A percentile compares a stretch with the other conserved stretches of the same genome.
Evolutionary conservation across 2,329 filamentous ascomycete genomes (phyloP).

Genomic region (Talaromyces albobiverticillius): DNA sequence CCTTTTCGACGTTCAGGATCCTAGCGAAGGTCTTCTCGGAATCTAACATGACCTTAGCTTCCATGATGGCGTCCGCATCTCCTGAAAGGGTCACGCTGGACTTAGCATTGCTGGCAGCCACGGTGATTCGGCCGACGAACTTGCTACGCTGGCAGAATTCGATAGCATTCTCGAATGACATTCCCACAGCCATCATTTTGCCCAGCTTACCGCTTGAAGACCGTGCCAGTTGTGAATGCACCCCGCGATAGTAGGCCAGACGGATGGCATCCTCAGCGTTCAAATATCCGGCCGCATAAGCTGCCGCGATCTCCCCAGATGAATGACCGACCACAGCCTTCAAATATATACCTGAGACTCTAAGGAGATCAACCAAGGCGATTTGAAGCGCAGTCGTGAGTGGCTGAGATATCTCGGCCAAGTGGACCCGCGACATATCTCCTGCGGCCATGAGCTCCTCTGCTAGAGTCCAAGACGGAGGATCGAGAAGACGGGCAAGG

Average conservation of each 20-base stretch:
- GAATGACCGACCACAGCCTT: constrained; percentile 44
- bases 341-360: constrained; percentile 27
- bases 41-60: constrained; percentile 22
- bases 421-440: constrained; percentile 17
- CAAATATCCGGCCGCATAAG: constrained; percentile 44
- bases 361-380: constrained; percentile 18
- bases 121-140: constrained; percentile 9
- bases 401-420: constrained; percentile 18
- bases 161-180: constrained; percentile 31
- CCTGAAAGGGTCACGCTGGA: constrained; percentile 41
- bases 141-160: constrained; percentile 22
- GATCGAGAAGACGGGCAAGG: constrained; percentile 9
- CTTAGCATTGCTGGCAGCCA: constrained; percentile 36
- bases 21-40: constrained; percentile 30
- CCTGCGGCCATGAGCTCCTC: constrained; percentile 17
- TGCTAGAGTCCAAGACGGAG: constrained; percentile 17
- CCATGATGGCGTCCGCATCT: constrained; percentile 27
- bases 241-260: constrained; percentile 42
- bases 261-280: constrained; percentile 34
- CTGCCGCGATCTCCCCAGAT: constrained; percentile 47
- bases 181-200: constrained; percentile 32
- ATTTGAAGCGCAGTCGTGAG: constrained; percentile 22
- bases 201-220: constrained; percentile 17
- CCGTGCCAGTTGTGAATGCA: constrained; percentile 39
- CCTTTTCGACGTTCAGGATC: constrained; percentile 33